Percentiles rank a stretch among this genome's conserved stretches.
Conservation (phyloP, 139 green algal species). For the Pleodorina starrii region DNA sequence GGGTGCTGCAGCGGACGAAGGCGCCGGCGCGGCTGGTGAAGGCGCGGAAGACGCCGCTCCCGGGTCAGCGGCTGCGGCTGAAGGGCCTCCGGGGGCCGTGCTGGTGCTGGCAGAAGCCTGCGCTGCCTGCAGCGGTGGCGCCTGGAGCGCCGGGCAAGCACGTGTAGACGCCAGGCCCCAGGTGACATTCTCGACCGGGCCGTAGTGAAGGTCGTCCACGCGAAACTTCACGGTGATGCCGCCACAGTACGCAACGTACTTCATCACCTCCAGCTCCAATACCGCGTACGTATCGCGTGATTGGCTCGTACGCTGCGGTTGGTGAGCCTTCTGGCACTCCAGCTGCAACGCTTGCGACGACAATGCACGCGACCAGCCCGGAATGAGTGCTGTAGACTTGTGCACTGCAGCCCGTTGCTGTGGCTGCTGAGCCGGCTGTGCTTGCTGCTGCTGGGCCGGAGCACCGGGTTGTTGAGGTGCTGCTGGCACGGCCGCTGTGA, state of each 20-base stretch:
- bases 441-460: not conserved
- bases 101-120: not conserved
- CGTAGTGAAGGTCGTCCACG: slow-evolving; percentile 65
- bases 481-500: not conserved
- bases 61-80: not conserved
- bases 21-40: not conserved
- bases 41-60: not conserved
- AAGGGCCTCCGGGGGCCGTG: not conserved
- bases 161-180: slow-evolving; percentile 66
- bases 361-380: slow-evolving; percentile 67
- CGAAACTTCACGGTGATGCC: slow-evolving; percentile 70
- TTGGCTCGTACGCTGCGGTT: slow-evolving; percentile 50
- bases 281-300: slow-evolving; percentile 59
- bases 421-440: not conserved
- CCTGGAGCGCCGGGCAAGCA: slow-evolving; percentile 50
- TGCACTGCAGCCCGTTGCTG: slow-evolving; percentile 38
- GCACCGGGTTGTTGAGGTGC: not conserved
- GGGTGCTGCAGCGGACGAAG: not conserved
- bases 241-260: slow-evolving; percentile 76
- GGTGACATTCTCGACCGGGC: slow-evolving; percentile 36
- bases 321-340: slow-evolving; percentile 70
- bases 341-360: slow-evolving; percentile 66
- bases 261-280: slow-evolving; percentile 80
- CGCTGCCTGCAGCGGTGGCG: not conserved
- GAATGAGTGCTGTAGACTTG: slow-evolving; percentile 73